Conservation (phyloP, 2,329 filamentous ascomycete species). For the Basipetospora sp. region DNA sequence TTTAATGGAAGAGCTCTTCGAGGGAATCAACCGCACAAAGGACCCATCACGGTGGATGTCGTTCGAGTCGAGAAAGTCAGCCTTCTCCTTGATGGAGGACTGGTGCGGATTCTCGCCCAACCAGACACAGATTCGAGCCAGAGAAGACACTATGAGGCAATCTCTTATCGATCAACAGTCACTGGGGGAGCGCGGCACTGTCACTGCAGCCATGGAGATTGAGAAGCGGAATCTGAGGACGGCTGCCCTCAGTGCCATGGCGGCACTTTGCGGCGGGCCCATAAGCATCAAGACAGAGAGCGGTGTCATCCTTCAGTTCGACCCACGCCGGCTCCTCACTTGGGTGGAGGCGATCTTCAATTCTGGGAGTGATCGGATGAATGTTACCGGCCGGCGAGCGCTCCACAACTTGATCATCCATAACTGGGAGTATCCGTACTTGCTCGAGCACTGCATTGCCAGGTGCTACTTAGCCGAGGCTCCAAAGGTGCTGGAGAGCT, state of each 20-base stretch:
- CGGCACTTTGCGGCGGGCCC: conserved; percentile 72
- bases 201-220: conserved; percentile 86
- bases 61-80: conserved; percentile 88
- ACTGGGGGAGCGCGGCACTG: conserved; percentile 57
- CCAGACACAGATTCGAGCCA: conserved; percentile 61
- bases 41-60: conserved; percentile 91
- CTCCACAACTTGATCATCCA: conserved; percentile 79
- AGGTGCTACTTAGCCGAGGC: conserved; percentile 75
- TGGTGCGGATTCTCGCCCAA: conserved; percentile 98
- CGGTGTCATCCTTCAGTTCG: conserved; percentile 75
- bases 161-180: conserved; percentile 70
- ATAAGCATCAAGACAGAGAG: conserved; percentile 81
- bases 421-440: conserved; percentile 72
- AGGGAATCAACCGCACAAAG: conserved; percentile 71
- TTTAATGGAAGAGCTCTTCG: conserved; percentile 80
- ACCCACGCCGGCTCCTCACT: conserved; percentile 77
- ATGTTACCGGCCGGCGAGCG: conserved; percentile 74
- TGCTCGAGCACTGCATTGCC: conserved; percentile 79
- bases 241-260: conserved; percentile 89
- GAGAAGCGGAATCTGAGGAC: conserved; percentile 86
- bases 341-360: conserved; percentile 96
- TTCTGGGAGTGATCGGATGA: conserved; percentile 79
- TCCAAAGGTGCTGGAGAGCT: conserved; percentile 78
- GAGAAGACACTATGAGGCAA: conserved; percentile 77
- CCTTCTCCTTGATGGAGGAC: conserved; percentile 93